Percentiles rank a stretch among this genome's conserved stretches.
Evolutionary conservation across 2,329 filamentous ascomycete species (phyloP).

Genomic region (Neofusicoccum ribis): DNA sequence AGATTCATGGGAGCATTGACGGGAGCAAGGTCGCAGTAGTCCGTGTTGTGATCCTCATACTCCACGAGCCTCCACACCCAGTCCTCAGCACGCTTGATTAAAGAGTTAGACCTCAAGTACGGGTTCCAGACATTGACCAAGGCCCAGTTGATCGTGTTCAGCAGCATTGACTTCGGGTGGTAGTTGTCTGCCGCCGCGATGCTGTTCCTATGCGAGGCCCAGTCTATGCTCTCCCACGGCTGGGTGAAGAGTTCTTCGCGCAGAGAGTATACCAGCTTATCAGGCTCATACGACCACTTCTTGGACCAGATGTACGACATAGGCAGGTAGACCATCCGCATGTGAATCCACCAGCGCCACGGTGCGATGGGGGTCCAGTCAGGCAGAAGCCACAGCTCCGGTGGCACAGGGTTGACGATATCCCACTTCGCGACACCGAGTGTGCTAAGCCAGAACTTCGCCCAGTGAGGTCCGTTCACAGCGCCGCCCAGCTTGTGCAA

Average conservation of each 20-base stretch:
- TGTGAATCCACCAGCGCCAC: constrained; percentile 98
- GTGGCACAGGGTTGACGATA: constrained; percentile 89
- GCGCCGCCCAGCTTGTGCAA: constrained; percentile 86
- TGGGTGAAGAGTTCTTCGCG: constrained; percentile 81
- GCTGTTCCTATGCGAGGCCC: constrained; percentile 74
- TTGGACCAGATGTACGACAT: constrained; percentile 91
- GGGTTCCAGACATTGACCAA: constrained; percentile 80
- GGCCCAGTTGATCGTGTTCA: constrained; percentile 77
- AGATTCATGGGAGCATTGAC: constrained; percentile 91
- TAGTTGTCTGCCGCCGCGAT: constrained; percentile 84
- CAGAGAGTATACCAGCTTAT: constrained; percentile 69
- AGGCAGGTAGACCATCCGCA: constrained; percentile 90
- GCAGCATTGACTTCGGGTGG: constrained; percentile 83
- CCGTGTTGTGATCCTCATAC: constrained; percentile 91
- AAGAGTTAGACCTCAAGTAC: constrained; percentile 64
- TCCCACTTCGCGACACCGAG: constrained; percentile 86
- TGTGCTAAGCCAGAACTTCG: constrained; percentile 91
- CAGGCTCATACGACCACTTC: constrained; percentile 74
- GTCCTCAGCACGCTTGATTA: constrained; percentile 73
- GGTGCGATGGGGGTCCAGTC: constrained; percentile 89
- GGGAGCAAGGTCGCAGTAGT: constrained; percentile 80
- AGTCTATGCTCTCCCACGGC: constrained; percentile 75
- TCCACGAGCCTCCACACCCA: constrained; percentile 82
- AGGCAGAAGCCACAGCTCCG: constrained; percentile 88
- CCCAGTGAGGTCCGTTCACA: constrained; percentile 84